Percentiles rank a stretch among this genome's conserved stretches.
These are phyloP conservation scores for Hypoxylon trugodes DNA, from an alignment of 495 filamentous ascomycete species.

Conservation along the genomic window DNA sequence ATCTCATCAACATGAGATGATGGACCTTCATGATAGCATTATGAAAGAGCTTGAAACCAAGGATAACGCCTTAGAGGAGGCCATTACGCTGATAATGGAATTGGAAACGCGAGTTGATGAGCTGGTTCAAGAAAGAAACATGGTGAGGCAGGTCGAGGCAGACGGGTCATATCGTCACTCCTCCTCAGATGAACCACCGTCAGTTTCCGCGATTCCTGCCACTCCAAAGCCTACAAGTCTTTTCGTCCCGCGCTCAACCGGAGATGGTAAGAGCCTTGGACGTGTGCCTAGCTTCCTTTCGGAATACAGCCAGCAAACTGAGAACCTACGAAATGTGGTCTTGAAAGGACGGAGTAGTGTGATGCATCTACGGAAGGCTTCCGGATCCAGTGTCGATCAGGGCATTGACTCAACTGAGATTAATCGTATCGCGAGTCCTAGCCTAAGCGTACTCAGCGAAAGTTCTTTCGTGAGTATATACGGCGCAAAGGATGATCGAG, in stretches of 20 bases:
- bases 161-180: constrained; percentile 43
- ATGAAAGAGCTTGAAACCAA: constrained; percentile 72
- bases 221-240: constrained; percentile 35
- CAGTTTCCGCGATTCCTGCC: constrained; percentile 16
- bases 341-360: constrained; percentile 57
- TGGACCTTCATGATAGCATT: constrained; percentile 54
- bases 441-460: constrained; percentile 80
- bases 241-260: constrained; percentile 14
- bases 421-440: constrained; percentile 64
- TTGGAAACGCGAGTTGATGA: constrained; percentile 74
- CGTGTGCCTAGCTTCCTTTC: constrained; percentile 75
- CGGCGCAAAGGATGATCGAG: constrained; percentile 51
- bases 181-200: constrained; percentile 4
- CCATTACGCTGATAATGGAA: constrained; percentile 78
- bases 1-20: constrained; percentile 56
- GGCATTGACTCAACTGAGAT: constrained; percentile 45
- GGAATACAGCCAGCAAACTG: constrained; percentile 67
- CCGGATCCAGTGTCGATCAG: constrained; percentile 49
- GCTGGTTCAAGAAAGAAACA: constrained; percentile 54
- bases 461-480: constrained; percentile 78
- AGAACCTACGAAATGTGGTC: constrained; percentile 72
- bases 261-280: constrained; percentile 44
- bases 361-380: constrained; percentile 49
- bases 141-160: constrained; percentile 50
- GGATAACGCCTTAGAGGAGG: constrained; percentile 82